Base-by-base conservation (phyloP, 768 basidiomycete genomes). In the Pleurotus ostreatus region DNA sequence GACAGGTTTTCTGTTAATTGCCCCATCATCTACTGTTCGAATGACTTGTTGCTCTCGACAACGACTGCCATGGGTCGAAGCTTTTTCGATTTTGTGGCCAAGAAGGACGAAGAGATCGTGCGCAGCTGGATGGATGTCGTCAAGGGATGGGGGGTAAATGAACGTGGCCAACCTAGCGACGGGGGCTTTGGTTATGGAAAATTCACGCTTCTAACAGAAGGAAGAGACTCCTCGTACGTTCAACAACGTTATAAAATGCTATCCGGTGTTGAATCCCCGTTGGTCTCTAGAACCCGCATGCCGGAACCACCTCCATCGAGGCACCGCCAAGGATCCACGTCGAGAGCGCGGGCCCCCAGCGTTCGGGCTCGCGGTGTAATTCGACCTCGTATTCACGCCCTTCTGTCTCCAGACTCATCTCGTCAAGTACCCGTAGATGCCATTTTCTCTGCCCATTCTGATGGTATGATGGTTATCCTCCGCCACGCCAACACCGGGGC, bases 101-200 rank as follows among this genome's bases (percentile, higher is more conserved):
- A 69, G 64, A 74, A 78, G 60, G 87, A 88, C 61, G 89, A 90
- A 69, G 71, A 69, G 9, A 75, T 79, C 49, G 88, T 92, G 20
- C 79, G 82, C 22, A 79, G 75, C 53, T 91, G 88, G 88, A 84
- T 92, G 51, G 84, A 84, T 59, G 80, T 82, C 49, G 82, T 91
- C 62, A 92, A 92, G 66, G 80, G 83, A 2, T 91, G 89, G 86
- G 89, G 89, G 15, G 88, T 92, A 48, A 92, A 92, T 59, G 90
- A 92, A 67, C 80, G 83, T 2, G 90, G 89, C 0, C 86, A 88
- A 68, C 89, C 89, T 20, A 88, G 86, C 65, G 88, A 91, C 61
- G 89, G 89, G 34, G 90, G 90, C 1, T 92, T 92, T 65, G 90
- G 88, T 13, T 92, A 88, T 69, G 89, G 89, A 15, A 81, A 79